Base-by-base conservation (phyloP, 73 alveolate species). In the Paramecium biaurelia region DNA sequence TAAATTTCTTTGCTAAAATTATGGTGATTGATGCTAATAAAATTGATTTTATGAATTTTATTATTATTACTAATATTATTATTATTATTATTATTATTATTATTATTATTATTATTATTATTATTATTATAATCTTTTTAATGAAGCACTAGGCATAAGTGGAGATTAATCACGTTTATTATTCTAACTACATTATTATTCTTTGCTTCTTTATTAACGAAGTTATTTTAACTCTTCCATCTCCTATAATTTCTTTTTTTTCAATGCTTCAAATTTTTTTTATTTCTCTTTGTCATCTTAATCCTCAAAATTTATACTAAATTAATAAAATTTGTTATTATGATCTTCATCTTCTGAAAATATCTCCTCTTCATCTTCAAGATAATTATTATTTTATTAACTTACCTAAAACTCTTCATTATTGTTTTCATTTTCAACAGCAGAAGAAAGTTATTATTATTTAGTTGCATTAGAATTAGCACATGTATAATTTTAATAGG, bases 111-210 rank as follows among this genome's bases (percentile, higher is more conserved):
- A 53, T 18, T 53, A 20, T 53, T 53, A 53, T 53, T 53, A 20
- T 63, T 63, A 63, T 26, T 12, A 6, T 26, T 63, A 34, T 34
- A 74, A 74, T 35, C 37, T 37, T 74, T 74, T 74, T 74, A 74
- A 74, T 14, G 87, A 74, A 11, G 90, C 90, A 79, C 90, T 79
- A 37, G 90, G 90, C 90, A 79, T 79, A 8, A 79, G 28, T 10
- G 90, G 72, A 4, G 70, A 79, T 34, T 20, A 35, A 72, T 35
- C 58, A 2, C 86, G 7, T 43, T 47, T 79, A 30, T 47, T 47
- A 24, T 15, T 15, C 30, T 18, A 53, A 53, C 30, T 53, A 53
- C 9, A 5, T 53, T 79, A 47, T 53, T 43, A 47, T 53, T 43
- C 76, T 79, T 79, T 79, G 5, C 26, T 45, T 79, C 76, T 38